Evolutionary conservation across 192 early-diverging fungal species (phyloP), one percentile per base, ranked within the genome.

Genomic region (Coemansia aciculifera): DNA sequence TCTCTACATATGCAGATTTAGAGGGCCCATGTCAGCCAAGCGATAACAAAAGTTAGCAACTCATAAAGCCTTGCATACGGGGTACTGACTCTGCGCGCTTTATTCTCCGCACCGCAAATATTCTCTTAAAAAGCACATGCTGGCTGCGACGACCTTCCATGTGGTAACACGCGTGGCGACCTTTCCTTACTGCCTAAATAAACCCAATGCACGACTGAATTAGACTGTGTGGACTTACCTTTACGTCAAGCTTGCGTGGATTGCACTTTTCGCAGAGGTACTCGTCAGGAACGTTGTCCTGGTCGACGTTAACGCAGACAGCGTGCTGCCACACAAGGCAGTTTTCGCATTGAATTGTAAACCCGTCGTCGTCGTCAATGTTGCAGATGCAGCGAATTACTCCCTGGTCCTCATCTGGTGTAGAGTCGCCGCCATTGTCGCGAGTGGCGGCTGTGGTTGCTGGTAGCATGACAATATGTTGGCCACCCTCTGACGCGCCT

Each of bases 261-360:
- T 87, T 82, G 75, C 97, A 98, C 59, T 78, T 63, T 56, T 98
- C 94, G 69, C 96, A 99, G 5, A 91, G 79, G 64, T 94, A 97
- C 39, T 87, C 71, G 63, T 97, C 94, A 2, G 97, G 95, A 24
- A 96, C 86, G 64, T 89, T 88, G 49, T 85, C 85, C 59, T 87
- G 82, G 38, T 86, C 83, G 19, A 77, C 64, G 42, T 91, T 86
- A 12, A 99, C 90, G 72, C 97, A 99, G 23, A 88, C 86, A 6
- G 88, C 89, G 76, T 99, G 97, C 70, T 99, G 97, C 97, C 97
- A 99, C 5, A 95, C 93, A 5, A 87, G 68, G 72, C 97, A 98
- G 54, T 86, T 79, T 56, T 99, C 97, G 76, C 97, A 99, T 64
- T 97, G 94, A 48, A 99, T 93, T 7, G 97, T 98, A 49, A 90